phyloP scores from a whole-genome alignment of 257 asterid genomes.

The Solanum ossicruentum region DNA sequence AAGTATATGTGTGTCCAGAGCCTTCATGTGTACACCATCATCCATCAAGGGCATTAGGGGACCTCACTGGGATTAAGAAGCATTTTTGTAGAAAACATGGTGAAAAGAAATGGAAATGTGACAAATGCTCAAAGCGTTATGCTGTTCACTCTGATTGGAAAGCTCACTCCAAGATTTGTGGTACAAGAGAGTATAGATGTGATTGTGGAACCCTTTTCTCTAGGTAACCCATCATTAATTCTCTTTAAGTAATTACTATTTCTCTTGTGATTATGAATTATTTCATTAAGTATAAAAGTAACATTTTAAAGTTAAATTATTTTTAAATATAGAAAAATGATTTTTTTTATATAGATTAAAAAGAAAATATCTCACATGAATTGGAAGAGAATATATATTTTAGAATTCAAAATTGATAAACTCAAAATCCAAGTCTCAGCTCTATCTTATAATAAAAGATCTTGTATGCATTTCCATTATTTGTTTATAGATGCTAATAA shows the following conservation, averaged over 20 bases:
- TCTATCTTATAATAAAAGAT: too few species aligned
- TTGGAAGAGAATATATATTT: too few species aligned
- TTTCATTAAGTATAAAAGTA: neutral
- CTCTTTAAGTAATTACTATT: neutral
- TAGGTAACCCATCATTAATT: conserved; percentile 20
- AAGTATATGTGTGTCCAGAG: conserved; percentile 61
- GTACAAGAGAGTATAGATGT: conserved; percentile 66
- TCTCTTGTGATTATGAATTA: too few species aligned
- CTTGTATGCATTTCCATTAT: too few species aligned
- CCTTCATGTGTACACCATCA: conserved; percentile 60
- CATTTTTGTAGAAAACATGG: conserved; percentile 63
- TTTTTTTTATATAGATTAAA: neutral
- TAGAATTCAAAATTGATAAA: too few species aligned
- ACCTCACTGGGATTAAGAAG: conserved; percentile 61
- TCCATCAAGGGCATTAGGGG: conserved; percentile 53
- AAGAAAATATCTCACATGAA: too few species aligned
- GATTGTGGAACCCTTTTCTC: conserved; percentile 73
- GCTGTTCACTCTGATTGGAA: conserved; percentile 82
- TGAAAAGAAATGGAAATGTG: conserved; percentile 74
- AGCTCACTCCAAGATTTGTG: conserved; percentile 74
- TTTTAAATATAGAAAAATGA: neutral
- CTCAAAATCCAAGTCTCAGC: too few species aligned
- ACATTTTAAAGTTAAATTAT: neutral
- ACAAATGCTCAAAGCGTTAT: conserved; percentile 56
- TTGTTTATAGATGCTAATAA: neutral